Base-by-base conservation (phyloP, 148 eudicot species). In the Dianthus caryophyllus region DNA sequence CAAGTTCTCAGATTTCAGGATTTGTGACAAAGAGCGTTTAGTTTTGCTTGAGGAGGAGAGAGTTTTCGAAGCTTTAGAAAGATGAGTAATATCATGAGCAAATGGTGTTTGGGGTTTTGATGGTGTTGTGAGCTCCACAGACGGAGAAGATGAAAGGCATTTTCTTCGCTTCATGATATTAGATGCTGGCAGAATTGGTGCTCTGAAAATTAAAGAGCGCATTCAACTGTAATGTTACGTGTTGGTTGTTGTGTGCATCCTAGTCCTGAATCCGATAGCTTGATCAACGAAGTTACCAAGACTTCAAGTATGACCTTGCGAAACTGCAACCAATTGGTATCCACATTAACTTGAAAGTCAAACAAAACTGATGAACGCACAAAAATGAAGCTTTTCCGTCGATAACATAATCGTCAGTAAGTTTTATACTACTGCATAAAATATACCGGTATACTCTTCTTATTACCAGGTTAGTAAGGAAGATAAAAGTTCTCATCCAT, bases 61-160 rank as follows among this genome's bases (percentile, higher is more conserved):
- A 36, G 77, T 26, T 69, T 75, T 30, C 41, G 73, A 63, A 54
- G 44, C 10, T 62, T 70, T 72, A 57, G 72, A 57, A 41, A 68
- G 78, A 50, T 56, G 73, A 59, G 71, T 54, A 25, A 31, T 60
- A 74, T 53, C 75, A 26, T 58, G 52, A 61, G 67, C 67, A 62
- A 64, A 80, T 46, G 75, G 83, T 50, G 82, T 58, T 56, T 84
- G 86, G 18, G 90, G 87, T 7, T 84, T 71, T 51, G 83, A 53
- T 7, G 87, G 81, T 9, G 81, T n/a, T 24, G 74, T 36, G 48
- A 61, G 41, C 44, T 43, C 27, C 10, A 47, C 50, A 21, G 77
- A 15, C n/a, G 77, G 25, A 62, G 52, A 12, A 8, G 61, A 31
- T 13, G 72, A 59, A 4, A 8, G 61, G n/a, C 61, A 54, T 67